Base-by-base conservation (phyloP, 1,284 basidiomycete genomes). In the Marasmius tenuissimus region DNA sequence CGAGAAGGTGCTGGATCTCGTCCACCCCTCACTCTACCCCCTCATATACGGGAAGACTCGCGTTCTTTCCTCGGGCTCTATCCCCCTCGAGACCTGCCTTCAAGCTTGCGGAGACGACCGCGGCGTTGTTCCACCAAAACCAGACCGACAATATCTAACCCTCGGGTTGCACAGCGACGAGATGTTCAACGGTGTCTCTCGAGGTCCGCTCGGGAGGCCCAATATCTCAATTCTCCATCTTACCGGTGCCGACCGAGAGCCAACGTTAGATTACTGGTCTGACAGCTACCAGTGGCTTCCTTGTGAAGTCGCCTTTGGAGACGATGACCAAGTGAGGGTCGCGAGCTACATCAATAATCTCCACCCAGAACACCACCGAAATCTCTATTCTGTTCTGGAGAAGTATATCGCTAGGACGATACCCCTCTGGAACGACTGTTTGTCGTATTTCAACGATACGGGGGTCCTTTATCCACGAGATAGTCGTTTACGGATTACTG, bases 1-100 rank as follows among this genome's bases (percentile, higher is more conserved):
- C 38, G 69, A 71, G 2, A 74, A 73, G 55, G 79, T 82, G 6
- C 75, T 81, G 11, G 78, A 81, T 60, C 73, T 81, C 34, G 75
- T 47, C 20, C 45, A 47, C n/a, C 45, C 45, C n/a, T 47, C 45
- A n/a, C 45, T 47, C 45, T 47, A 47, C 45, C 45, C 45, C 16
- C 80, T 3, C 78, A 81, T 61, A 79, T 52, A 33, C 4, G 27
- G 33, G 5, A 5, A 6, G 27, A 22, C 80, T 0, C 78, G 77
- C 3, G 70, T 82, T 14, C 81, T 75, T 60, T 74, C 75, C 3
- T 60, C 80, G n/a, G 72, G 77, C 1, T 78, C 80, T 62, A 76
- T 71, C 14, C 48, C 18, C 22, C 45, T 56, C 53, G 51, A 2
- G 33, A 40, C 16, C 20, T 47, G 42, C 12, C 3, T 50, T 12